Base-by-base conservation (phyloP, 2,329 filamentous ascomycete genomes). In the Tympanopsis confertula region DNA sequence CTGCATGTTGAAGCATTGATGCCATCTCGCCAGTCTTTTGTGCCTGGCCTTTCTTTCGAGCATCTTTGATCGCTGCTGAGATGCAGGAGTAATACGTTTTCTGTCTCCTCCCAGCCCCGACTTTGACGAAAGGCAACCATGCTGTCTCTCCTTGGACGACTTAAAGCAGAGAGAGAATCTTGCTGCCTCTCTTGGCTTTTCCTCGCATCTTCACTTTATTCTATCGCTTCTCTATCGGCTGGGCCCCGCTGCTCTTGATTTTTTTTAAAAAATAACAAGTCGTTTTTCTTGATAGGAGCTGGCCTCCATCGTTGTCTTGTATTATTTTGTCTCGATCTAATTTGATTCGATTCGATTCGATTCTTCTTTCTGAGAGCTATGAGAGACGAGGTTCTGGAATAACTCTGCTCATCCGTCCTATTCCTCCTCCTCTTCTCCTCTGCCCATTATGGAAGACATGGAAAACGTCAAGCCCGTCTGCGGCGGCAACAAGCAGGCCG, bases 391-490 rank as follows among this genome's bases (percentile, higher is more conserved):
- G 14, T 13, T 13, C 13, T 24, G 7, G 20, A 13, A 22, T 37
- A 17, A 18, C 30, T 26, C 19, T 20, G 17, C 18, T 37, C 28
- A 19, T 32, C 24, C 18, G 15, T 13, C 20, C 24, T 12, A 12
- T 18, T 37, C 36, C 20, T 28, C 26, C 22, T 41, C n/a, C 7
- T 10, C 22, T 26, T 26, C 22, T 35, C 29, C 37, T 40, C 18
- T 41, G 42, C 10, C 42, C 38, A 46, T 44, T n/a, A 55, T 56
- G 54, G 43, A 39, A 14, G 37, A 38, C 20, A 48, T 54, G 45
- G 48, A 37, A 37, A 51, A 45, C 19, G 47, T 45, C 36, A 59
- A 65, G 53, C 62, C 62, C 15, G 44, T 47, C 22, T 65, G 62
- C 37, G 61, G 62, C 15, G 51, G 59, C 37, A 57, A 51, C 14